Evolutionary conservation across 2,329 filamentous ascomycete species (phyloP).

Genomic region (Penicillium sclerotigenum): DNA sequence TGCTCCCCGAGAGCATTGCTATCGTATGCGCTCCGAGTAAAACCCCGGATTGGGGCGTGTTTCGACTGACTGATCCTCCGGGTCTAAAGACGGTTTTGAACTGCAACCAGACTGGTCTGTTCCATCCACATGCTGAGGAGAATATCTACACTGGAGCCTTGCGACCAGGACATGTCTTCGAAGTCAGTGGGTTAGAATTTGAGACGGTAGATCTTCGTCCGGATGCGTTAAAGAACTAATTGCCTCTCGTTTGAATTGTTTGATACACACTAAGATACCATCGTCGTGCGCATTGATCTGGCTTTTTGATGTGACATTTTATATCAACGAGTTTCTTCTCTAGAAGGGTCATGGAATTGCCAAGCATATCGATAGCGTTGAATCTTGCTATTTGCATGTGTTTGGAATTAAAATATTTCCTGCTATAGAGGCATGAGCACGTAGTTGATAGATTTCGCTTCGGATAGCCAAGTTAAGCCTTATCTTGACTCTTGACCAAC

Average conservation of each 20-base stretch:
- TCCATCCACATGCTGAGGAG: slow-evolving; percentile 70
- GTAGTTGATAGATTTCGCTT: background rate
- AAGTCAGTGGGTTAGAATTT: slow-evolving; percentile 63
- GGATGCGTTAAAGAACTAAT: slow-evolving; percentile 12
- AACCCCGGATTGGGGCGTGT: slow-evolving; percentile 75
- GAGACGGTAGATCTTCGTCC: slow-evolving; percentile 62
- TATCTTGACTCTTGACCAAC: background rate
- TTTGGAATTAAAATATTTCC: background rate
- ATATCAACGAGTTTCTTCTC: background rate
- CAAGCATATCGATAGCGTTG: background rate
- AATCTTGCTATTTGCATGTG: background rate
- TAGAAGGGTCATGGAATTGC: background rate
- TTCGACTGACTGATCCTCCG: slow-evolving; percentile 88
- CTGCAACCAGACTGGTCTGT: slow-evolving; percentile 74
- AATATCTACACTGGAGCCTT: slow-evolving; percentile 76
- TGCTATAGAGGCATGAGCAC: background rate
- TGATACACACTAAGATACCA: slow-evolving; percentile 20
- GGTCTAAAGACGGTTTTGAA: slow-evolving; percentile 79
- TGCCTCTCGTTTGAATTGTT: slow-evolving; percentile 1
- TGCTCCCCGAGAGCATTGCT: slow-evolving; percentile 93
- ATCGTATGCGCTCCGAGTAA: slow-evolving; percentile 91
- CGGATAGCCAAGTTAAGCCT: background rate
- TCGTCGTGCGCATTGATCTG: slow-evolving; percentile 2
- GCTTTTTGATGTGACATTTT: background rate
- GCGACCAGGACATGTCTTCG: slow-evolving; percentile 68